Conservation (phyloP, 768 basidiomycete genomes). For the Steccherinum ochraceum region DNA sequence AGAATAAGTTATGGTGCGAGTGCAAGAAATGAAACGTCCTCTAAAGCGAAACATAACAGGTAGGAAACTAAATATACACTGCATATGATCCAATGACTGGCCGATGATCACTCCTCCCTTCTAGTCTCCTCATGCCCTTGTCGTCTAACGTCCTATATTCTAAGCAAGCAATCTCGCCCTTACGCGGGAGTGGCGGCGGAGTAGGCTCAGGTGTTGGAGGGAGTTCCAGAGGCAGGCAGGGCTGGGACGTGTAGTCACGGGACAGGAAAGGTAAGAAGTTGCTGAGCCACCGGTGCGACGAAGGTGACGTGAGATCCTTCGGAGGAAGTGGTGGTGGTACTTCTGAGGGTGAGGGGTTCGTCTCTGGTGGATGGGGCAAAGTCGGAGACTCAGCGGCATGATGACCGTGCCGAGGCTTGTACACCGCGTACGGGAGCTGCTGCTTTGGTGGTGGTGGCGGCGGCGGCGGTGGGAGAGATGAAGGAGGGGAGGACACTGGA, state of each 20-base stretch:
- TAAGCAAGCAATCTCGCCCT: conserved; percentile 70
- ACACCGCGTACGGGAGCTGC: background rate
- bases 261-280: conserved; percentile 43
- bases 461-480: background rate
- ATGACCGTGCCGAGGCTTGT: background rate
- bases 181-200: conserved; percentile 26
- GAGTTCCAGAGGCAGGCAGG: conserved; percentile 12
- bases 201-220: conserved; percentile 11
- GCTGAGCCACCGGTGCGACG: conserved; percentile 35
- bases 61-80: conserved; percentile 40
- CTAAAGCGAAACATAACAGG: background rate
- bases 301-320: conserved; percentile 10
- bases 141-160: conserved; percentile 73
- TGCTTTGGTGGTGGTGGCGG: background rate
- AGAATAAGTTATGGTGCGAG: background rate
- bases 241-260: conserved; percentile 27
- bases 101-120: conserved; percentile 78
- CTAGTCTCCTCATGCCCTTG: conserved; percentile 63
- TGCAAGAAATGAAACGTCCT: background rate
- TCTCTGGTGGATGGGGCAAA: background rate
- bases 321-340: conserved; percentile 9
- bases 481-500: background rate
- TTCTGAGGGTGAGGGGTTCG: background rate
- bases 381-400: background rate
- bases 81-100: conserved; percentile 80